Percentiles rank a stretch among this genome's conserved stretches.
phyloP scores from a whole-genome alignment of 768 basidiomycete genomes.

The Leccinum barrowsii region DNA sequence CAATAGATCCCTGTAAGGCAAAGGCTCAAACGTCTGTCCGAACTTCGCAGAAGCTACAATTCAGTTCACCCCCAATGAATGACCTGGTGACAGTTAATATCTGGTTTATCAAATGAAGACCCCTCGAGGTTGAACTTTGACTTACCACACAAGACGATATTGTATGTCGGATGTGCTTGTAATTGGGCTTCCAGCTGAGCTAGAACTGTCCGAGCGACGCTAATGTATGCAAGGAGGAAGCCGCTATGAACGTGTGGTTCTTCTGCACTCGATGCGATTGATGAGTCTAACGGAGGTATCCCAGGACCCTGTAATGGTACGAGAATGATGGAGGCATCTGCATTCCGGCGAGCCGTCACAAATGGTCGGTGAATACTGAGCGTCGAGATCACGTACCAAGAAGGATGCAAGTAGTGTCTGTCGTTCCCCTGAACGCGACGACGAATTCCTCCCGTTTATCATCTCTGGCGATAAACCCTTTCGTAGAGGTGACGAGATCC shows the following conservation, averaged over 20 bases:
- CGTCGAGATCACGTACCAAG: conserved; percentile 7
- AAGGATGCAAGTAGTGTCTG: conserved; percentile 19
- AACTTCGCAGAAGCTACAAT: not conserved
- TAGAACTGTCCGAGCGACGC: conserved; percentile 31
- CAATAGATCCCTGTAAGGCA: conserved; percentile 33
- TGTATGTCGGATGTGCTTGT: conserved; percentile 31
- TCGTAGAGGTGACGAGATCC: conserved; percentile 35
- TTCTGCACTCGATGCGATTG: not conserved
- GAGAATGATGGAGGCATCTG: conserved; percentile 24
- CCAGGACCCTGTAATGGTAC: conserved; percentile 22
- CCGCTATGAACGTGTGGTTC: conserved; percentile 34
- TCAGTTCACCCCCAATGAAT: conserved; percentile 37
- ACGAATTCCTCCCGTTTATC: conserved; percentile 40
- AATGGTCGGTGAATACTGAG: not conserved
- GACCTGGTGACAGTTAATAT: conserved; percentile 26
- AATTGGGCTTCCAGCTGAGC: conserved; percentile 30
- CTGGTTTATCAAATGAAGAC: not conserved
- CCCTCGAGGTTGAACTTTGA: not conserved
- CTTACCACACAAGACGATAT: conserved; percentile 32
- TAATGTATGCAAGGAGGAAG: conserved; percentile 35
- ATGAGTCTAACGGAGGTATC: conserved; percentile 16
- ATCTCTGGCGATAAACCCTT: conserved; percentile 45
- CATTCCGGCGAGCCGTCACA: not conserved
- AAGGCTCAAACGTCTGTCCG: conserved; percentile 4
- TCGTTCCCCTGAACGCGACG: conserved; percentile 40